Evolutionary conservation across 192 early-diverging fungal genomes (phyloP), one percentile per base, ranked within the genome.

Genomic region (Coemansia sp.): DNA sequence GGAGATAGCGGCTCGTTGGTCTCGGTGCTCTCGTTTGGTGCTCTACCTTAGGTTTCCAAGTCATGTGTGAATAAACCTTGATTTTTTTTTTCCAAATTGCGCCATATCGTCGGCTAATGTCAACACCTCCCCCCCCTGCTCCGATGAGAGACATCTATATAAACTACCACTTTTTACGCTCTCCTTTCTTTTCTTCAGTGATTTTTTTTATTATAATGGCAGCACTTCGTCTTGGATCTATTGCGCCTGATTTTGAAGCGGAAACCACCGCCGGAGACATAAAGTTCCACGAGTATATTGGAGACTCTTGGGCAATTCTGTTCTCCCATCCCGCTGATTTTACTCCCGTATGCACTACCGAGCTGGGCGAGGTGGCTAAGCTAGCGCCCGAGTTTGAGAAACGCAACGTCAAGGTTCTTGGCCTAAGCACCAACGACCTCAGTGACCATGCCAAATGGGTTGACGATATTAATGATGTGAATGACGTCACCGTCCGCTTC

Each of bases 311-410:
- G 96, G 90, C 83, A 37, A 82, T 98, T 34, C 87, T 98, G n/a
- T 98, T 98, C 78, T 98, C 96, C 23, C 96, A 98, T 70, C 96
- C 96, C 11, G 96, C 92, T 52, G 93, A 96, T 81, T 96, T 95
- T 51, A 96, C 80, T 18, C 93, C 93, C 26, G 93, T 95, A 20
- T 96, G 95, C 82, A 96, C 93, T 30, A 96, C 93, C 11, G 96
- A 98, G 80, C 88, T 98, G 55, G 96, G 94, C 47, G 86, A 84
- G 20, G 92, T 95, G 18, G 93, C 94, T 58, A 85, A 81, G 58
- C 86, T 97, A 40, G 62, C 68, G 44, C 65, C 80, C 32, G 84
- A 97, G 69, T 98, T 89, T 70, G 79, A 76, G 11, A 72, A 69
- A 53, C 89, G 96, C 69, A 74, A 80, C 62, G 91, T 93, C 66